These are phyloP conservation scores for Hortaea sp. DNA, from an alignment of 2,329 filamentous ascomycete species.

Conservation along the genomic window DNA sequence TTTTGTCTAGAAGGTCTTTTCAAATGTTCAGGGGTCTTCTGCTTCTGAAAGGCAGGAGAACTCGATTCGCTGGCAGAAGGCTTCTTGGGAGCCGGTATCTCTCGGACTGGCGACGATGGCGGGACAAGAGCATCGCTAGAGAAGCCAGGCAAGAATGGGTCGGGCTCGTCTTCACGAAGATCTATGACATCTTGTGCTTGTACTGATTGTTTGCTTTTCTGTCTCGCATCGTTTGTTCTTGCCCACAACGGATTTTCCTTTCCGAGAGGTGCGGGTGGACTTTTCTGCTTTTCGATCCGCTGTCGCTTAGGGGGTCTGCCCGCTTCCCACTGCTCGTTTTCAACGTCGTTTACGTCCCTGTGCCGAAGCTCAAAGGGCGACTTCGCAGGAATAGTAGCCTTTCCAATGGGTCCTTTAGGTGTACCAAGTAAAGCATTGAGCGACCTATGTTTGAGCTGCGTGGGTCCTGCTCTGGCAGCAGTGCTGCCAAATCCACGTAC, in stretches of 20 bases:
- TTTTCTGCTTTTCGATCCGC: slow-evolving; percentile 17
- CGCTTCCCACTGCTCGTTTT: slow-evolving; percentile 20
- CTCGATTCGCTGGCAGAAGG: slow-evolving; percentile 24
- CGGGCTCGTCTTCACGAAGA: slow-evolving; percentile 25
- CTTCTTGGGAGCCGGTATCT: not conserved
- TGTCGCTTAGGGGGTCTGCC: slow-evolving; percentile 31
- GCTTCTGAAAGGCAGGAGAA: slow-evolving; percentile 22
- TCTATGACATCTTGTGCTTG: slow-evolving; percentile 22
- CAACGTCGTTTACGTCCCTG: slow-evolving; percentile 20
- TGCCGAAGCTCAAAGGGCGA: slow-evolving; percentile 57
- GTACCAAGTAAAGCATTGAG: slow-evolving; percentile 56
- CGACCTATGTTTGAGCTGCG: slow-evolving; percentile 45
- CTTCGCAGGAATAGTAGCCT: slow-evolving; percentile 45
- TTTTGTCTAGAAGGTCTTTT: too few relatives aligned
- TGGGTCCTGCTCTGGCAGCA: slow-evolving; percentile 5
- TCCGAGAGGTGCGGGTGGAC: slow-evolving; percentile 3
- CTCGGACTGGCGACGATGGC: slow-evolving; percentile 11
- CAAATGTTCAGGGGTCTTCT: not conserved
- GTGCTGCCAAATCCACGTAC: not conserved
- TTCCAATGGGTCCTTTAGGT: slow-evolving; percentile 53
- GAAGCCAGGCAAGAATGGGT: slow-evolving; percentile 16
- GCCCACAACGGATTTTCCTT: slow-evolving; percentile 16
- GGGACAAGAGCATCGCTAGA: slow-evolving; percentile 16
- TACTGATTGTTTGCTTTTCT: slow-evolving; percentile 4
- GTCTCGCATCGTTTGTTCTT: slow-evolving; percentile 18